A percentile compares a stretch with the other conserved stretches of the same genome.
Evolutionary conservation across 106 monocot genomes (phyloP).

Genomic region (Dioscorea zingiberensis): DNA sequence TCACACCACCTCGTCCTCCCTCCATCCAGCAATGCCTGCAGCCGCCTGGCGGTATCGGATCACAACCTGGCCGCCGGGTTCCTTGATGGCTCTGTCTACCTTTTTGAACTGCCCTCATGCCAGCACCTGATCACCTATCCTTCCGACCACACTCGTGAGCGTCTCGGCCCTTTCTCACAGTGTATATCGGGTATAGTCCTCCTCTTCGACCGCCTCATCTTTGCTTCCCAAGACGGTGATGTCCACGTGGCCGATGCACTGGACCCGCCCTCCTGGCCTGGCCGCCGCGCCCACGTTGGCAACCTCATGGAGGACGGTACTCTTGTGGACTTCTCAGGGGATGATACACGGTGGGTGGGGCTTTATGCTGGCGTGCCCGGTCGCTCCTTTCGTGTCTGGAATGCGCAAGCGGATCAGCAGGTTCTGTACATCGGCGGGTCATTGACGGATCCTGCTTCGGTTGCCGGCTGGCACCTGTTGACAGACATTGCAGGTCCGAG

Average conservation of each 20-base stretch:
- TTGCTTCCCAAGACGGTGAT: slow-evolving; percentile 14
- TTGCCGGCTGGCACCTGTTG: slow-evolving; percentile 54
- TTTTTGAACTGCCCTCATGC: slow-evolving; percentile 26
- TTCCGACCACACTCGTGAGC: slow-evolving; percentile 18
- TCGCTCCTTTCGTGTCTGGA: slow-evolving; percentile 47
- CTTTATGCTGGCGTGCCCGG: slow-evolving; percentile 61
- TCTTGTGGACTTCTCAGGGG: slow-evolving; percentile 41
- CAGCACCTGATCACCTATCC: slow-evolving; percentile 8
- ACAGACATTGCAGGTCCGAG: slow-evolving; percentile 12
- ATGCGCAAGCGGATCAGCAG: slow-evolving; percentile 23
- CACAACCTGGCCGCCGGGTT: slow-evolving; percentile 44
- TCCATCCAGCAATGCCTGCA: slow-evolving; percentile 16
- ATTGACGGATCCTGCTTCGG: slow-evolving; percentile 36
- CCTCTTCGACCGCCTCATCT: slow-evolving; percentile 19
- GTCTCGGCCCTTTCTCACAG: slow-evolving; percentile 35
- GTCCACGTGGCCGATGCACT: slow-evolving; percentile 28
- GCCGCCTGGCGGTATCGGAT: slow-evolving; percentile 45
- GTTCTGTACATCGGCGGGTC: slow-evolving; percentile 31
- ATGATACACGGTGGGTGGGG: slow-evolving; percentile 38
- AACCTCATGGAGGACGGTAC: slow-evolving; percentile 51
- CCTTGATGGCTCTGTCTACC: slow-evolving; percentile 39
- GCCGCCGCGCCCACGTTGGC: slow-evolving; percentile 30
- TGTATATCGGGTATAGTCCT: slow-evolving; percentile 24
- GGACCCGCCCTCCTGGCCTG: neutral
- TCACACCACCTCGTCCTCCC: slow-evolving; percentile 20